Evolutionary conservation across 192 early-diverging fungal species (phyloP).

Genomic region (Podila verticillata): DNA sequence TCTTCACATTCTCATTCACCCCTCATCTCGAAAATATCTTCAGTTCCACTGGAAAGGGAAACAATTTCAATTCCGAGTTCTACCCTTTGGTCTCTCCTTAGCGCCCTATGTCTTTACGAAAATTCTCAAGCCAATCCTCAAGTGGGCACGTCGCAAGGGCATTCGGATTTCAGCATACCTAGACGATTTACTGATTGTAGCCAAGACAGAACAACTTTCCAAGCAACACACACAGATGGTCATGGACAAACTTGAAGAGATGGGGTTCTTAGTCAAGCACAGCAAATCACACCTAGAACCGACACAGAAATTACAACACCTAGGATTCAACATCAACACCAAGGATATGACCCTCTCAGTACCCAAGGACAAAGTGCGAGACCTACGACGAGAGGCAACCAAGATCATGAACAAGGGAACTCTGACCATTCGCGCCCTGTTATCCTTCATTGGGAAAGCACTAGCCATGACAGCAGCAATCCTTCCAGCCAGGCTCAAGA

Average conservation of each 20-base stretch:
- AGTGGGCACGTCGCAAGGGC: no score
- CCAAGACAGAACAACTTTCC: not conserved
- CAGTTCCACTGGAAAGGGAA: slow-evolving; percentile 25
- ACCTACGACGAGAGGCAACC: slow-evolving; percentile 31
- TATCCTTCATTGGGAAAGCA: slow-evolving; percentile 28
- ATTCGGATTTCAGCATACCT: slow-evolving; percentile 42
- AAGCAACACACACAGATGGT: slow-evolving; percentile 1
- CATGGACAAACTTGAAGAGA: slow-evolving; percentile 5
- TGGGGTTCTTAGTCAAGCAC: slow-evolving; percentile 25
- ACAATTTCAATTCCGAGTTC: slow-evolving; percentile 24
- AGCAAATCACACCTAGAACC: slow-evolving; percentile 28
- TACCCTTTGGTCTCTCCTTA: slow-evolving; percentile 38
- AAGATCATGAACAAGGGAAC: slow-evolving; percentile 2
- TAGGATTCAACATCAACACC: slow-evolving; percentile 32
- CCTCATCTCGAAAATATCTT: slow-evolving; percentile 14
- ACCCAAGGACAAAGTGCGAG: slow-evolving; percentile 30
- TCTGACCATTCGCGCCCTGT: slow-evolving; percentile 19
- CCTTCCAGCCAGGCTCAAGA: slow-evolving; percentile 33
- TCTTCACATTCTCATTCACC: slow-evolving; percentile 30
- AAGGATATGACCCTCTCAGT: slow-evolving; percentile 29
- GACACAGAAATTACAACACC: slow-evolving; percentile 17
- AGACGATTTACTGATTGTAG: slow-evolving; percentile 39
- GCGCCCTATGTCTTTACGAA: slow-evolving; percentile 9
- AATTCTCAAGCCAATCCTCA: no score
- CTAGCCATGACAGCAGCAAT: slow-evolving; percentile 38